Percentiles rank a stretch among this genome's conserved stretches.
Evolutionary conservation across 441 rosid genomes (phyloP).

Genomic region (Pelargonium citronellum): DNA sequence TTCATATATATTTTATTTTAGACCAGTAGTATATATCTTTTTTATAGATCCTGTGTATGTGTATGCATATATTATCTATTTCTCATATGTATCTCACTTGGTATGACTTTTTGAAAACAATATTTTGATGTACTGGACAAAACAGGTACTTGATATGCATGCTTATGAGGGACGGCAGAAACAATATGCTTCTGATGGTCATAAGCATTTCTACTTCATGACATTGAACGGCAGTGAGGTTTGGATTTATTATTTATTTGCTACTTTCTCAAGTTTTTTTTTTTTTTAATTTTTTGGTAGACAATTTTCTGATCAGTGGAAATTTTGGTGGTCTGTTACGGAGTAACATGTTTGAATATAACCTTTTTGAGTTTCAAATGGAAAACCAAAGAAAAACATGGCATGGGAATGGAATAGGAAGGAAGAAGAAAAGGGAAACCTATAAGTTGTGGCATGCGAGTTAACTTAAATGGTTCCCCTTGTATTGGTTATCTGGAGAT

Average conservation of each 20-base stretch:
- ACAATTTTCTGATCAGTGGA: background rate
- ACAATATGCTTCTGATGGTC: slow-evolving; percentile 85
- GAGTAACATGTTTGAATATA: background rate
- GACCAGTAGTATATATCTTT: background rate
- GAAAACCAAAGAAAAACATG: slow-evolving; percentile 2
- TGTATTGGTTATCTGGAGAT: too few relatives aligned
- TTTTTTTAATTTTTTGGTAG: background rate
- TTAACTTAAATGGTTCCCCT: too few relatives aligned
- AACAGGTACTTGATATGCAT: slow-evolving; percentile 93
- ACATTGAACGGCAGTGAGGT: slow-evolving; percentile 97
- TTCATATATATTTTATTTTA: background rate
- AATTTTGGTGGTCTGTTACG: background rate
- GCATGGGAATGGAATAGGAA: background rate
- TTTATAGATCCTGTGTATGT: background rate
- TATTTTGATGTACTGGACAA: slow-evolving; percentile 20
- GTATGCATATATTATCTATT: background rate
- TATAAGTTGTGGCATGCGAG: background rate
- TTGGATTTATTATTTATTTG: slow-evolving; percentile 20
- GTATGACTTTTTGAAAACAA: background rate
- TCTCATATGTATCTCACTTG: background rate
- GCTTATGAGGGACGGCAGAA: slow-evolving; percentile 72
- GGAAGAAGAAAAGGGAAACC: background rate
- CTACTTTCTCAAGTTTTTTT: background rate
- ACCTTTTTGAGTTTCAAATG: background rate
- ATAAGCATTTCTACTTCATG: slow-evolving; percentile 99